A percentile compares a stretch with the other conserved stretches of the same genome.
Conservation (phyloP, 2,329 filamentous ascomycete species). For the Aspergillus brasiliensis region DNA sequence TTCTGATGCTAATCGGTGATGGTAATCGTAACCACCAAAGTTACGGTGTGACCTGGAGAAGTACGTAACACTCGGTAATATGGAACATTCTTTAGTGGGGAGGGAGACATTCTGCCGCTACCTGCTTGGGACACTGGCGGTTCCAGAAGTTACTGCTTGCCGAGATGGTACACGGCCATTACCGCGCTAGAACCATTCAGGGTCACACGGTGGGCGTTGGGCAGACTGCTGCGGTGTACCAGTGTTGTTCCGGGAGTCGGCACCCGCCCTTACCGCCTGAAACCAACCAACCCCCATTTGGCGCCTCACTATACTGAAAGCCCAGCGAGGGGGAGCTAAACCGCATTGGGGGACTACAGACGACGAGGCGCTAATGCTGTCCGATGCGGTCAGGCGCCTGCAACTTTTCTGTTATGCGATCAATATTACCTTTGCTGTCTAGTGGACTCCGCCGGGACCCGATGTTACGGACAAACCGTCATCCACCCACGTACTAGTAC, state of each 20-base stretch:
- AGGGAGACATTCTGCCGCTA: slow-evolving; percentile 5
- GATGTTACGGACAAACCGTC: slow-evolving; percentile 10
- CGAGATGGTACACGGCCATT: neutral
- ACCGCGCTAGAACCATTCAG: neutral
- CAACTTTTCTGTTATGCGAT: neutral
- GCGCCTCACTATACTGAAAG: slow-evolving; percentile 8
- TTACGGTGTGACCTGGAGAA: slow-evolving; percentile 2
- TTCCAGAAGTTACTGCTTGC: slow-evolving; percentile 10
- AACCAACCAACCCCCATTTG: neutral
- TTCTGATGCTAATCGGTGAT: neutral
- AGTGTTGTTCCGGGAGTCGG: slow-evolving; percentile 8
- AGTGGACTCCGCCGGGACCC: slow-evolving; percentile 8
- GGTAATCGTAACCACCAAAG: neutral
- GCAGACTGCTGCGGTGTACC: neutral
- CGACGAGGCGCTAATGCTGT: neutral
- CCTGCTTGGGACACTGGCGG: neutral
- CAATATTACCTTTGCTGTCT: slow-evolving; percentile 1
- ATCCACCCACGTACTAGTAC: neutral
- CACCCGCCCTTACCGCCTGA: slow-evolving; percentile 13
- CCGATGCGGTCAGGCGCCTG: neutral
- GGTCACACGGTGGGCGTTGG: neutral
- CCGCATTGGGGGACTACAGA: slow-evolving; percentile 1
- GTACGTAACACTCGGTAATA: slow-evolving; percentile 6
- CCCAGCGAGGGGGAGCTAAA: neutral
- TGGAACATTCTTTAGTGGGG: slow-evolving; percentile 13